Evolutionary conservation across 1,284 basidiomycete species (phyloP).

Genomic region (Gomphus bonarii): DNA sequence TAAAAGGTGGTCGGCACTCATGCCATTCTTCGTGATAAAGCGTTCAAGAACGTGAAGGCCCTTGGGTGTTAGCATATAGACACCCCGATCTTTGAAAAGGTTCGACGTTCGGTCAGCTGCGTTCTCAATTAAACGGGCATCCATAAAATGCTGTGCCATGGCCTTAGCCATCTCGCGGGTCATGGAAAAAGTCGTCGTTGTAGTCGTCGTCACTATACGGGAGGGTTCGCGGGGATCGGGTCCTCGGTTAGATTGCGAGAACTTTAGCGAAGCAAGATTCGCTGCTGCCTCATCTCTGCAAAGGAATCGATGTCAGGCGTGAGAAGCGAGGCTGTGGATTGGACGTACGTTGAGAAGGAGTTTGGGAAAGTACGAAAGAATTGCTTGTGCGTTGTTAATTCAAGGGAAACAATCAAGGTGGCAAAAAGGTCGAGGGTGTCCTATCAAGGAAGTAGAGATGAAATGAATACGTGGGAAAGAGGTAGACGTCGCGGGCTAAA

Average conservation of each 20-base stretch:
- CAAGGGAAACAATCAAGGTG: constrained; percentile 89
- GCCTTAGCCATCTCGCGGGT: constrained; percentile 98
- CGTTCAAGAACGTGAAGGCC: constrained; percentile 97
- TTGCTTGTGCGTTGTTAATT: constrained; percentile 83
- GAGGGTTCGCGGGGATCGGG: constrained; percentile 96
- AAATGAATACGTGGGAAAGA: constrained; percentile 6
- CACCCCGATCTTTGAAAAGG: constrained; percentile 94
- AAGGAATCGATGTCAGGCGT: constrained; percentile 11
- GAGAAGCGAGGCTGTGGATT: constrained; percentile 8
- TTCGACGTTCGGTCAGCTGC: constrained; percentile 82
- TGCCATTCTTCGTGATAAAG: constrained; percentile 99
- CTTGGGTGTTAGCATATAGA: constrained; percentile 94
- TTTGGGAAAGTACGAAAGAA: constrained; percentile 94
- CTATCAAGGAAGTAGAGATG: constrained; percentile 31
- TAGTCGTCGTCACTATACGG: constrained; percentile 96
- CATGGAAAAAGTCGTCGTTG: constrained; percentile 99
- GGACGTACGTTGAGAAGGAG: constrained; percentile 87
- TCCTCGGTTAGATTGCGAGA: constrained; percentile 96
- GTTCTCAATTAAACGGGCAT: constrained; percentile 94
- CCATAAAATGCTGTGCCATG: constrained; percentile 99
- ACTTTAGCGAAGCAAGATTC: constrained; percentile 93
- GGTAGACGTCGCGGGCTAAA: constrained; percentile 9
- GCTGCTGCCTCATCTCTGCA: constrained; percentile 86
- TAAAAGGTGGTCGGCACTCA: constrained; percentile 87
- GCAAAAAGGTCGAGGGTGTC: constrained; percentile 98